Evolutionary conservation across 1,284 basidiomycete species (phyloP).

Genomic region (Marasmius fiardii): DNA sequence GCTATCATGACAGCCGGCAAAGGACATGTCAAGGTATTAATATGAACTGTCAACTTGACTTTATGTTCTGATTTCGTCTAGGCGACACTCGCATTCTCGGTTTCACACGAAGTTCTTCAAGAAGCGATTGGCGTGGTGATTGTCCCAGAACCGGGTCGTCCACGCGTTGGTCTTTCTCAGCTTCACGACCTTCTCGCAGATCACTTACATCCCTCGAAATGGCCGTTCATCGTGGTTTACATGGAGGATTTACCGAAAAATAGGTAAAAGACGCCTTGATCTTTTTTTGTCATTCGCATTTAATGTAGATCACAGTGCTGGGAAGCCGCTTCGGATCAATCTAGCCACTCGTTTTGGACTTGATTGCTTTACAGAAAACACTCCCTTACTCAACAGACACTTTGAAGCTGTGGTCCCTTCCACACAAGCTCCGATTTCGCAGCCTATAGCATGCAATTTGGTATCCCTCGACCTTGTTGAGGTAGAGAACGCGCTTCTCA

Average conservation of each 20-base stretch:
- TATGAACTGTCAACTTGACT: background rate
- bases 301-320: slow-evolving; percentile 34
- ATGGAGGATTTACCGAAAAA: slow-evolving; percentile 19
- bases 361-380: slow-evolving; percentile 30
- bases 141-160: slow-evolving; percentile 12
- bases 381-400: slow-evolving; percentile 33
- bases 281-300: slow-evolving; percentile 19
- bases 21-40: slow-evolving; percentile 34
- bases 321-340: slow-evolving; percentile 42
- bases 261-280: slow-evolving; percentile 15
- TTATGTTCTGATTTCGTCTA: slow-evolving; percentile 1
- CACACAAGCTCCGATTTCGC: slow-evolving; percentile 29
- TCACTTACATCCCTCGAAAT: slow-evolving; percentile 38
- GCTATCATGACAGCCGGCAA: slow-evolving; percentile 39
- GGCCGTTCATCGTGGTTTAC: slow-evolving; percentile 18
- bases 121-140: slow-evolving; percentile 18
- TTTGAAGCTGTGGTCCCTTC: slow-evolving; percentile 35
- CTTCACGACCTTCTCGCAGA: slow-evolving; percentile 39
- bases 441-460: slow-evolving; percentile 32
- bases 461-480: slow-evolving; percentile 28
- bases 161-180: slow-evolving; percentile 21
- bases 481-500: slow-evolving; percentile 43
- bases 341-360: slow-evolving; percentile 37
- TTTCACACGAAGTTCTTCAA: slow-evolving; percentile 18
- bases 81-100: slow-evolving; percentile 15